Conservation (phyloP, 2,329 filamentous ascomycete genomes). For the Zarea fungicola region DNA sequence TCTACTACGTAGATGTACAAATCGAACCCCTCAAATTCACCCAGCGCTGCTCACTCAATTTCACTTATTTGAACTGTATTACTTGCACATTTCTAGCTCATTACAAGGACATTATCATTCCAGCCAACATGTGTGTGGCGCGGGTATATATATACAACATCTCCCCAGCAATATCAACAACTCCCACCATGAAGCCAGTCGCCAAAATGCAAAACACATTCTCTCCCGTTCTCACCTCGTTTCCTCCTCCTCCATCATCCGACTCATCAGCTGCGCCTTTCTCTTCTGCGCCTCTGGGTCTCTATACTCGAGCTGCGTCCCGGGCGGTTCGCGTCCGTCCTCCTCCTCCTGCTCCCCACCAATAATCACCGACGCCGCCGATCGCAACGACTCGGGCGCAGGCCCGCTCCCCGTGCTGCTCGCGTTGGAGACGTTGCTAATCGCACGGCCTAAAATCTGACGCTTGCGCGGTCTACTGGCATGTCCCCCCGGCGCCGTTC, state of each 20-base stretch:
- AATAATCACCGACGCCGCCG: constrained; percentile 9
- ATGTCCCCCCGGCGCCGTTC: constrained; percentile 15
- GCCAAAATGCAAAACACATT: no score
- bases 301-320: constrained; percentile 50
- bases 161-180: no score
- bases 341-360: constrained; percentile 18
- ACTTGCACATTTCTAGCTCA: no score
- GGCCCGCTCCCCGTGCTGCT: constrained; percentile 42
- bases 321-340: constrained; percentile 31
- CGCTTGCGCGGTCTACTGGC: constrained; percentile 34
- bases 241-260: constrained; percentile 35
- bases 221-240: no score
- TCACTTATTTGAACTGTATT: no score
- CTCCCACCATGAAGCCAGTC: no score
- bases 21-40: no score
- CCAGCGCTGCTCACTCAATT: no score
- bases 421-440: constrained; percentile 51
- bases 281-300: constrained; percentile 43
- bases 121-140: no score
- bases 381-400: constrained; percentile 20
- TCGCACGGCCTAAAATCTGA: constrained; percentile 52
- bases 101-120: no score
- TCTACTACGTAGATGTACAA: no score
- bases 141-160: no score
- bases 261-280: constrained; percentile 40